Conservation (phyloP, 2,329 filamentous ascomycete genomes). For the Diplocarpon mali region DNA sequence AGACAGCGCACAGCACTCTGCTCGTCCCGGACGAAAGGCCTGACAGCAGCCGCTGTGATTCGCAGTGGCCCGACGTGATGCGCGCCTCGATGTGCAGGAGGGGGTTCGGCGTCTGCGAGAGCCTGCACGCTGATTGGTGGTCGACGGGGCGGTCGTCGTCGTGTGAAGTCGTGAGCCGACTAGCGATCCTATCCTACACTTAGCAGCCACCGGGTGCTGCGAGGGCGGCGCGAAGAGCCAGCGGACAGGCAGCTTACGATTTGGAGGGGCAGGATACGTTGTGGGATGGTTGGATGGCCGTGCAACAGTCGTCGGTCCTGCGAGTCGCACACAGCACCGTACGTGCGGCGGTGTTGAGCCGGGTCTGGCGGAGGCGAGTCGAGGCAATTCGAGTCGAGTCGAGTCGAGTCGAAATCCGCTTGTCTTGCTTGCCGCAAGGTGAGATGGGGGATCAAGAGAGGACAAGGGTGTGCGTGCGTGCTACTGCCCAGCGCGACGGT, state of each 20-base stretch:
- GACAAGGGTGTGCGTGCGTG: no score
- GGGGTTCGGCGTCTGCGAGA: constrained; percentile 13
- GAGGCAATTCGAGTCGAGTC: no score
- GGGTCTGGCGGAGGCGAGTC: no score
- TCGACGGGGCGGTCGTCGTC: constrained; percentile 1
- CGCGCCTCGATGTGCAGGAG: constrained; percentile 22
- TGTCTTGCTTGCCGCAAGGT: no score
- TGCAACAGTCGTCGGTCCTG: no score
- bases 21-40: constrained; percentile 1
- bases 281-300: not conserved
- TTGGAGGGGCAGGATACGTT: not conserved
- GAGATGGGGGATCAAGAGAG: no score
- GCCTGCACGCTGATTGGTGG: constrained; percentile 13
- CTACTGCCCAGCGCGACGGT: constrained; percentile 4
- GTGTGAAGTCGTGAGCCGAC: constrained; percentile 9
- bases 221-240: constrained; percentile 11
- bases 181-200: constrained; percentile 20
- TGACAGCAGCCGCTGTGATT: constrained; percentile 6
- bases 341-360: no score
- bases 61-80: constrained; percentile 19
- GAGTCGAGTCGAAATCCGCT: no score
- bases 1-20: no score
- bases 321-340: no score
- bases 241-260: constrained; percentile 1
- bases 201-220: constrained; percentile 14